These are phyloP conservation scores for Candida sp. DNA, from an alignment of 1,139 yeast genomes.

Conservation along the genomic window DNA sequence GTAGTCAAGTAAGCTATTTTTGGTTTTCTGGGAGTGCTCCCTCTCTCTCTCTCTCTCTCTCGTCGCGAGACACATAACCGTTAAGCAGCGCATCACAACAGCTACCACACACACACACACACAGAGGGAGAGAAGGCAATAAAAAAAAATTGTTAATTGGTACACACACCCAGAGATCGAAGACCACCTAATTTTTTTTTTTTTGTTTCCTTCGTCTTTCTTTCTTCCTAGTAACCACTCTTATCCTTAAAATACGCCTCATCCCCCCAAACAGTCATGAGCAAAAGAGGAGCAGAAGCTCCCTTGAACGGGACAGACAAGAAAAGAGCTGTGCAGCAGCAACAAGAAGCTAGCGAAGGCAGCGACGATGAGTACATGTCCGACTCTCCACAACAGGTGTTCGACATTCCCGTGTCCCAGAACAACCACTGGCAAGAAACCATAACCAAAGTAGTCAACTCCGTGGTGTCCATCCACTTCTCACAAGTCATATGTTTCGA, in stretches of 20 bases:
- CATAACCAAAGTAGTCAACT: constrained; percentile 78
- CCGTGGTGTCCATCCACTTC: constrained; percentile 91
- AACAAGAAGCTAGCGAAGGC: constrained; percentile 3
- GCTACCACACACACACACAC: neutral
- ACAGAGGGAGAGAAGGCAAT: neutral
- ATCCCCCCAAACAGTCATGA: constrained; percentile 6
- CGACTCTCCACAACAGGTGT: constrained; percentile 16
- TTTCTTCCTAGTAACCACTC: neutral
- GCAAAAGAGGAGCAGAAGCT: constrained; percentile 21
- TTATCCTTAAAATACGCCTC: neutral
- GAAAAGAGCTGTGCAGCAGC: constrained; percentile 5
- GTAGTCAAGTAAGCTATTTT: neutral
- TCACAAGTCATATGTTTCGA: constrained; percentile 89
- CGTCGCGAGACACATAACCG: neutral
- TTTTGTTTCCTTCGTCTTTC: constrained; percentile 2
- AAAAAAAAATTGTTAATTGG: neutral
- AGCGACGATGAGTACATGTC: constrained; percentile 18
- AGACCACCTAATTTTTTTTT: neutral
- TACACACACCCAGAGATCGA: too few species aligned
- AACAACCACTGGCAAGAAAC: constrained; percentile 72
- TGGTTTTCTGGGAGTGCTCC: too few species aligned
- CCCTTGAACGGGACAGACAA: constrained; percentile 14
- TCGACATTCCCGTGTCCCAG: constrained; percentile 17
- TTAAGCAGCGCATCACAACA: constrained; percentile 6
- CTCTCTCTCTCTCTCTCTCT: too few species aligned